These are phyloP conservation scores for Cornus florida DNA, from an alignment of 148 eudicot genomes.

Conservation along the genomic window DNA sequence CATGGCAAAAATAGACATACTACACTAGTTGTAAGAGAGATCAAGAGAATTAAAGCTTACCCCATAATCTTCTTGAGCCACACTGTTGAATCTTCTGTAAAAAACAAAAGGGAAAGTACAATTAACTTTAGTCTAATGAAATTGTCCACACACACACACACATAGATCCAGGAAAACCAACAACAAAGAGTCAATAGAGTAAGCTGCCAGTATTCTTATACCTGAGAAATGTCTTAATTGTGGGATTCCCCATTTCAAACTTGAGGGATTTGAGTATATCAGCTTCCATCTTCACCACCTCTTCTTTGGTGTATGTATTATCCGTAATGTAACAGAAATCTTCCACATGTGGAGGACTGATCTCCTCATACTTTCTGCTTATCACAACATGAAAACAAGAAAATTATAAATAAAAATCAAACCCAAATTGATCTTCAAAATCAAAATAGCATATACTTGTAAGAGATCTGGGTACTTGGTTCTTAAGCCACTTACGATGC, in stretches of 20 bases:
- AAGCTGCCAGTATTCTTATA: constrained; percentile 12
- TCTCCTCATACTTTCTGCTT: constrained; percentile 86
- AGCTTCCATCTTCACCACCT: constrained; percentile 86
- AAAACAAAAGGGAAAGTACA: constrained; percentile 9
- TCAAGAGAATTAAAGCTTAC: constrained; percentile 26
- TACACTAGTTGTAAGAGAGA: neutral
- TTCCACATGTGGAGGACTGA: constrained; percentile 69
- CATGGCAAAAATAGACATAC: neutral
- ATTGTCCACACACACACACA: neutral
- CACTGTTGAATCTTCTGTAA: constrained; percentile 57
- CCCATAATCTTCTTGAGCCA: constrained; percentile 51
- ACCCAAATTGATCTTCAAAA: neutral
- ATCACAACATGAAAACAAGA: neutral
- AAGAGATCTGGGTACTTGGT: neutral
- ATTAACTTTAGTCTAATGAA: constrained; percentile 6
- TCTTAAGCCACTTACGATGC: constrained; percentile 67
- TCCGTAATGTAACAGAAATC: constrained; percentile 84
- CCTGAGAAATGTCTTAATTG: constrained; percentile 77
- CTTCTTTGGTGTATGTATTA: constrained; percentile 75
- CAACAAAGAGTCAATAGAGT: neutral
- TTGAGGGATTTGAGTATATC: constrained; percentile 64
- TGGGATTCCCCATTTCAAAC: constrained; percentile 79
- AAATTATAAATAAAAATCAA: neutral
- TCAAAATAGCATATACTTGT: neutral
- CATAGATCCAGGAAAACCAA: neutral